These are phyloP conservation scores for Moniliophthora roreri DNA, from an alignment of 1,284 basidiomycete genomes.

Conservation along the genomic window DNA sequence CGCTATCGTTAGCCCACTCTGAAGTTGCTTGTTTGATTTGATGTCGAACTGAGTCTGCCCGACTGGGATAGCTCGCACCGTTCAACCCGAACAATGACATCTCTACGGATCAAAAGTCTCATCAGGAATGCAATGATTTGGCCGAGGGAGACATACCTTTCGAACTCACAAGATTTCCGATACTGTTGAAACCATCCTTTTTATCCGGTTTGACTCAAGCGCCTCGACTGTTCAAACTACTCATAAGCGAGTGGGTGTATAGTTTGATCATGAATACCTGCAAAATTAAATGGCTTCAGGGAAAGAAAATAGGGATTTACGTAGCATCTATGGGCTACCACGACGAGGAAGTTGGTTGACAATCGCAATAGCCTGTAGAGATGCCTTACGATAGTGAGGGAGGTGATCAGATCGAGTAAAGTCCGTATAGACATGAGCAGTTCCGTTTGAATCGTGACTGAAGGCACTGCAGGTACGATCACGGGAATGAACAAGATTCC, in stretches of 20 bases:
- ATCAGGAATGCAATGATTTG: too few relatives aligned
- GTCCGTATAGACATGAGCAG: not conserved
- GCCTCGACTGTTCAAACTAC: constrained; percentile 1
- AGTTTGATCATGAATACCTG: not conserved
- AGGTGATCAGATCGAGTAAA: not conserved
- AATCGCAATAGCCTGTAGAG: not conserved
- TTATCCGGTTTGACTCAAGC: not conserved
- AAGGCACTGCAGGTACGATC: not conserved
- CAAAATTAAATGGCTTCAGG: not conserved
- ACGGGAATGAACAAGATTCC: not conserved
- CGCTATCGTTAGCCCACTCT: too few relatives aligned
- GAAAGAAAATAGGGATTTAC: not conserved
- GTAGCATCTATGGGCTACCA: not conserved
- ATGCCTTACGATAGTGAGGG: constrained; percentile 1
- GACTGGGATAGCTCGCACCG: too few relatives aligned
- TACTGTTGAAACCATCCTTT: not conserved
- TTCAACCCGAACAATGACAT: too few relatives aligned
- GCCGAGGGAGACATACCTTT: too few relatives aligned
- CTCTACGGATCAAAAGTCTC: too few relatives aligned
- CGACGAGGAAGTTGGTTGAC: too few relatives aligned
- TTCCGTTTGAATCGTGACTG: constrained; percentile 1
- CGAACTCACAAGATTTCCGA: not conserved
- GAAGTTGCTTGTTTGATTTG: too few relatives aligned
- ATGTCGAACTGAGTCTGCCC: too few relatives aligned
- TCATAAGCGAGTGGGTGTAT: not conserved